These are phyloP conservation scores for Metrosideros polymorpha DNA, from an alignment of 441 rosid genomes.

Conservation along the genomic window DNA sequence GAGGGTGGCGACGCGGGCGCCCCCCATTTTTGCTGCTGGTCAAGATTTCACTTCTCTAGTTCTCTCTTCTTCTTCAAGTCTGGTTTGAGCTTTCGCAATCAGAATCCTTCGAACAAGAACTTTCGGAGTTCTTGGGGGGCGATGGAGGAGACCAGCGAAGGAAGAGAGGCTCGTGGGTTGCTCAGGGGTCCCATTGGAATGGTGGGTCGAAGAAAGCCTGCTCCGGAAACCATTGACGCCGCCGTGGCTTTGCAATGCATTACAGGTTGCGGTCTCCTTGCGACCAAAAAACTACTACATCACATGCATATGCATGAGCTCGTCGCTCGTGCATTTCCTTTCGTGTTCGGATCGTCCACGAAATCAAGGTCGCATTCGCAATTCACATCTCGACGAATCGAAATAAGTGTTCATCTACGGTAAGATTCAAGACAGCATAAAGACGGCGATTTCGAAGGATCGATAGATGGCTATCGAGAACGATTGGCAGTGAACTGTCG, in stretches of 20 bases:
- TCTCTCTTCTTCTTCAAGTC: neutral
- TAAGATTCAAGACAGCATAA: rapidly evolving
- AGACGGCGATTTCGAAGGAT: neutral
- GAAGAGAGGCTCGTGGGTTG: no score
- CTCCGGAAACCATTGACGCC: no score
- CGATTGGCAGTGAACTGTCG: neutral
- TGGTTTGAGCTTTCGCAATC: neutral
- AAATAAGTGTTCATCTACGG: rapidly evolving
- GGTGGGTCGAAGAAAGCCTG: no score
- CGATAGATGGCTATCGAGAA: neutral
- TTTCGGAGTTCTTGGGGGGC: neutral
- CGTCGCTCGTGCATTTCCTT: no score
- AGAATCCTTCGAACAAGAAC: neutral
- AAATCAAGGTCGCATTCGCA: no score
- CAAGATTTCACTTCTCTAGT: neutral
- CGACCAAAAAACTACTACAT: no score
- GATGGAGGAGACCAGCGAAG: neutral
- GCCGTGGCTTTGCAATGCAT: no score
- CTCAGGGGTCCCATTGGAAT: no score
- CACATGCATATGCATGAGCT: no score
- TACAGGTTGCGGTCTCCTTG: no score
- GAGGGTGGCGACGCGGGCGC: neutral
- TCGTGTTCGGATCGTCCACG: no score
- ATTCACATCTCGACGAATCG: no score
- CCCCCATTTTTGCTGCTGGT: neutral